Evolutionary conservation across 2,329 filamentous ascomycete species (phyloP).

Genomic region (Scopulariopsis brevicaulis): DNA sequence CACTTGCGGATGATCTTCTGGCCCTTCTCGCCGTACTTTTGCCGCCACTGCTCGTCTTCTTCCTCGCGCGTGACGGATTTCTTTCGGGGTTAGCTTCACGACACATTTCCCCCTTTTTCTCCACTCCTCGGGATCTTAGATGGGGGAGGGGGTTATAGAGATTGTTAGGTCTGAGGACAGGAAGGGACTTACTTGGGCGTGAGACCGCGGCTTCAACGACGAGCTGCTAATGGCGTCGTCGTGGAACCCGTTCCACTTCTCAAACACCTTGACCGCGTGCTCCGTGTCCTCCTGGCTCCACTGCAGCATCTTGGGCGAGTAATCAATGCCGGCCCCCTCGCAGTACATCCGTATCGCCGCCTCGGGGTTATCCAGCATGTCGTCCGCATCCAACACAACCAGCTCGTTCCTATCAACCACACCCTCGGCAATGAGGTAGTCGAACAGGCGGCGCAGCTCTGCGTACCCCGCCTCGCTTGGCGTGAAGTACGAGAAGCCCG

Average conservation of each 20-base stretch:
- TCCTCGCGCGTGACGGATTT: constrained; percentile 52
- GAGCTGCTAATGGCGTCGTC: constrained; percentile 84
- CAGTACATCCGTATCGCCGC: constrained; percentile 71
- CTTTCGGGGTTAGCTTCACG: constrained; percentile 20
- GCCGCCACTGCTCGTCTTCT: constrained; percentile 59
- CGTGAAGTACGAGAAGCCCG: constrained; percentile 80
- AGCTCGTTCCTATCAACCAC: constrained; percentile 65
- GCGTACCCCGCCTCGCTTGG: constrained; percentile 81
- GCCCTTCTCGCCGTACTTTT: constrained; percentile 63
- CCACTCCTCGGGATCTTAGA: constrained; percentile 7
- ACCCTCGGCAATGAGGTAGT: constrained; percentile 61
- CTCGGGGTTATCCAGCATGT: constrained; percentile 76
- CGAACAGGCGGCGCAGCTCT: constrained; percentile 78
- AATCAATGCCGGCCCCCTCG: constrained; percentile 68
- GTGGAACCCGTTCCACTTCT: constrained; percentile 96
- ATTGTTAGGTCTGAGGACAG: neutral
- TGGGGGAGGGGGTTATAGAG: neutral
- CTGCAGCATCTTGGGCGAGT: constrained; percentile 63
- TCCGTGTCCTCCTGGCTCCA: constrained; percentile 74
- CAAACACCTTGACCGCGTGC: constrained; percentile 64
- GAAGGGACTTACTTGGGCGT: constrained; percentile 41
- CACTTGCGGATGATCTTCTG: constrained; percentile 58
- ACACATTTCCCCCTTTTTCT: neutral
- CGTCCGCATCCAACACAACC: constrained; percentile 87
- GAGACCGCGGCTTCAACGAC: constrained; percentile 58